Conservation (phyloP, 805 yeast species). For the Limtongia smithiae region DNA sequence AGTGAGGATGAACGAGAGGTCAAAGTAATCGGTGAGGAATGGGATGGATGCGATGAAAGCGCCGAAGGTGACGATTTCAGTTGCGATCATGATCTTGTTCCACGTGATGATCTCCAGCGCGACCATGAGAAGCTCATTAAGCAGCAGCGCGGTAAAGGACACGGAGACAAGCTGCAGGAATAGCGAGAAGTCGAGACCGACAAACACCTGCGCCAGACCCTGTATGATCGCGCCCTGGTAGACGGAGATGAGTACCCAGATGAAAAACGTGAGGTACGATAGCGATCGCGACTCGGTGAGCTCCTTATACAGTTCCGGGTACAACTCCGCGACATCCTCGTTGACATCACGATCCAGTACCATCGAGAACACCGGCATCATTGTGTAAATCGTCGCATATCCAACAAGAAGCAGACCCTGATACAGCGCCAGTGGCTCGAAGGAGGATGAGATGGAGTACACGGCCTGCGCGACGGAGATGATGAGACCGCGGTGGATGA, state of each 20-base stretch:
- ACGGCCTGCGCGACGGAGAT: constrained; percentile 95
- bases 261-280: constrained; percentile 80
- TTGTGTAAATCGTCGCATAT: constrained; percentile 92
- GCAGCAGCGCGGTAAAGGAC: constrained; percentile 71
- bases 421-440: constrained; percentile 90
- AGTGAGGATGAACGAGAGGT: constrained; percentile 53
- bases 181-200: constrained; percentile 52
- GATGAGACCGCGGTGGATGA: constrained; percentile 91
- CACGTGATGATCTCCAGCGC: constrained; percentile 90
- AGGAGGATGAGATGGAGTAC: constrained; percentile 76
- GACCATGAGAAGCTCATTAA: constrained; percentile 91
- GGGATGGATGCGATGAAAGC: constrained; percentile 76
- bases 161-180: constrained; percentile 80
- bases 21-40: constrained; percentile 77
- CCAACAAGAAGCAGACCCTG: constrained; percentile 99
- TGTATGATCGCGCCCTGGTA: constrained; percentile 86
- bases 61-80: constrained; percentile 66
- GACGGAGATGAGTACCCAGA: constrained; percentile 86
- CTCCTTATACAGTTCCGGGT: constrained; percentile 94
- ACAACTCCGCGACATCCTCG: constrained; percentile 79
- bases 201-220: constrained; percentile 70
- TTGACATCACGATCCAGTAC: constrained; percentile 89
- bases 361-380: constrained; percentile 95
- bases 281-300: constrained; percentile 82
- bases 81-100: constrained; percentile 64